Conservation (phyloP, 345 rosid genomes). For the Citropsis articulata region DNA sequence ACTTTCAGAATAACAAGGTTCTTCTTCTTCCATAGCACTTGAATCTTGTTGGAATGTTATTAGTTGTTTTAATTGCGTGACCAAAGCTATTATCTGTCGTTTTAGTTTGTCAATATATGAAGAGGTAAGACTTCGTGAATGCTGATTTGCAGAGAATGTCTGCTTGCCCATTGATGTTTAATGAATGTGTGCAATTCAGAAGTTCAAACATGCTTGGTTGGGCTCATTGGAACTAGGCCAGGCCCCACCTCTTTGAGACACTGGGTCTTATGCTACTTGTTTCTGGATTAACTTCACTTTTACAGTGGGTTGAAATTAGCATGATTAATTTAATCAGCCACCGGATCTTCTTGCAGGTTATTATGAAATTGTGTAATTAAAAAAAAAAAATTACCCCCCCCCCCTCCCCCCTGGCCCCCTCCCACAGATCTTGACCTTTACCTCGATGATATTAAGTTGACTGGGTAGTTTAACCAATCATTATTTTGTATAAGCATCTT, state of each 20-base stretch:
- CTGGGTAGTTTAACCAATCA: not conserved
- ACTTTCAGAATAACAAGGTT: conserved; percentile 87
- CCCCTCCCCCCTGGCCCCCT: no score
- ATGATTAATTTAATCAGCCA: no score
- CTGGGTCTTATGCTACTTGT: not conserved
- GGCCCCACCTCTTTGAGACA: not conserved
- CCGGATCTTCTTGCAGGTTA: not conserved
- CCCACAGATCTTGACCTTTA: not conserved
- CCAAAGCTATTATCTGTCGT: not conserved
- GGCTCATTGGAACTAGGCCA: not conserved
- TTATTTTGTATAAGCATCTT: not conserved
- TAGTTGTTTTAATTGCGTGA: conserved; percentile 4
- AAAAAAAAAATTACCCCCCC: not conserved
- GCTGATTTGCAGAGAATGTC: not conserved
- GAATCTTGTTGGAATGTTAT: conserved; percentile 14
- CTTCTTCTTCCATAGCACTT: conserved; percentile 22
- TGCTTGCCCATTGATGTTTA: not conserved
- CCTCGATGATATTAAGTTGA: not conserved
- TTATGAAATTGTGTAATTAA: not conserved
- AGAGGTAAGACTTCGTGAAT: not conserved
- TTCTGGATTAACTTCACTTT: not conserved
- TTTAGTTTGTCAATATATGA: conserved; percentile 13
- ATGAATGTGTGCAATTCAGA: not conserved
- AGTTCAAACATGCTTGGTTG: not conserved
- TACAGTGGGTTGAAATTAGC: not conserved